phyloP scores from a whole-genome alignment of 768 basidiomycete species.

The Trametes meyenii region DNA sequence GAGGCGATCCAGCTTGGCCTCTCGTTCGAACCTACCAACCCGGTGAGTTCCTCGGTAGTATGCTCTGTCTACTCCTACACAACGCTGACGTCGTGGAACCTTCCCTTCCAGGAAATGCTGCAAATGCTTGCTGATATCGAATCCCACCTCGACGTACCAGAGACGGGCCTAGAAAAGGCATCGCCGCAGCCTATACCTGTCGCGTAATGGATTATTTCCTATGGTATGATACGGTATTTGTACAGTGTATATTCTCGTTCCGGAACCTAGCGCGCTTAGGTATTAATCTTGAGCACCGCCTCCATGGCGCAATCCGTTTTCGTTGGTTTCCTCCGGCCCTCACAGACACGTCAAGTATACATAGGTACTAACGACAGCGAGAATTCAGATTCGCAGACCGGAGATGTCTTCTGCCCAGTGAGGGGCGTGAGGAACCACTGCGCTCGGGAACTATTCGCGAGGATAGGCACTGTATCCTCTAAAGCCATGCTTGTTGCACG shows the following conservation, averaged over 20 bases:
- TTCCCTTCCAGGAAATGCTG: conserved; percentile 23
- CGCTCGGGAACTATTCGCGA: no score
- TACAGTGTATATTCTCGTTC: conserved; percentile 20
- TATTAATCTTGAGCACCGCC: neutral
- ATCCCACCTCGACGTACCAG: conserved; percentile 4
- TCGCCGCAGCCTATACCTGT: conserved; percentile 23
- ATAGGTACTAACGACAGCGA: no score
- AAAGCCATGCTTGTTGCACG: no score
- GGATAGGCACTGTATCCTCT: no score
- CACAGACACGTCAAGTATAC: no score
- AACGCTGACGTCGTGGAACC: neutral
- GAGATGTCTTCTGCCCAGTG: no score
- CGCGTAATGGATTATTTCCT: conserved; percentile 22
- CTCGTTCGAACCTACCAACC: conserved; percentile 76
- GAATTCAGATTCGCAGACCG: no score
- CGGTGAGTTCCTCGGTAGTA: conserved; percentile 38
- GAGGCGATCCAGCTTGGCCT: conserved; percentile 83
- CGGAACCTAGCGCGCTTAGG: neutral
- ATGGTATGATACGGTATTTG: conserved; percentile 20
- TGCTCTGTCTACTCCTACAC: neutral
- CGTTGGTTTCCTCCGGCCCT: no score
- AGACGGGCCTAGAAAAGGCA: conserved; percentile 7
- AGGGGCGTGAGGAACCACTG: no score
- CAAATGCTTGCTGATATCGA: conserved; percentile 27
- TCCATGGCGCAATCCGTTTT: neutral